Conservation (phyloP, 179 eudicot genomes). For the Gypsophila paniculata region DNA sequence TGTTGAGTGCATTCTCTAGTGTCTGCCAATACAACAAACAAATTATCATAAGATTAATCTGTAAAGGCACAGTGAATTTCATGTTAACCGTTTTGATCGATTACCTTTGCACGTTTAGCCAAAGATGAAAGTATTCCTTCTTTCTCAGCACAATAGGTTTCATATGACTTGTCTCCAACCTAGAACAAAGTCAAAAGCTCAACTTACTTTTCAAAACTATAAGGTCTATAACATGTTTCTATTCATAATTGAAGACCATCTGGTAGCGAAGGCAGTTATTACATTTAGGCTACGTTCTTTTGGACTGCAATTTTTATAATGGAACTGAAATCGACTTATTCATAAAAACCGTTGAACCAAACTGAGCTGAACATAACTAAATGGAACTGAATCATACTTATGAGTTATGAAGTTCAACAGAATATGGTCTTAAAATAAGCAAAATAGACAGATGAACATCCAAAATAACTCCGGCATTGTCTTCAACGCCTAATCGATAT, state of each 20-base stretch:
- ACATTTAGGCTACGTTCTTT: too few species aligned
- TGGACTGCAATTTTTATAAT: too few species aligned
- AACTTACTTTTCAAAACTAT: neutral
- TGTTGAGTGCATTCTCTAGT: slow-evolving; percentile 76
- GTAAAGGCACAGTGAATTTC: neutral
- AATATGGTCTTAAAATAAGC: too few species aligned
- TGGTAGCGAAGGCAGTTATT: neutral
- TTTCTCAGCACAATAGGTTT: slow-evolving; percentile 66
- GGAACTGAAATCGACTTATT: too few species aligned
- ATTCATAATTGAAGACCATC: neutral
- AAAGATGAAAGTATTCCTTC: slow-evolving; percentile 83
- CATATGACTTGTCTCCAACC: slow-evolving; percentile 93
- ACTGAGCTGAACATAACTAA: too few species aligned
- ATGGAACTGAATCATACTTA: too few species aligned
- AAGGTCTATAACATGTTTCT: neutral
- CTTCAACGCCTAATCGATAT: too few species aligned
- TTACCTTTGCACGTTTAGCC: slow-evolving; percentile 90
- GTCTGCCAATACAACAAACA: slow-evolving; percentile 32
- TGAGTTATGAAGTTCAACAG: too few species aligned
- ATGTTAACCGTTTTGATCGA: neutral
- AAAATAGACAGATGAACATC: too few species aligned
- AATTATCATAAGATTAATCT: neutral
- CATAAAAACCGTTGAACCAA: too few species aligned
- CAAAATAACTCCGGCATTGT: too few species aligned
- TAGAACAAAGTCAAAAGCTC: slow-evolving; percentile 18